These are phyloP conservation scores for Bryopsis sp. DNA, from an alignment of 139 green algal species.

Conservation along the genomic window DNA sequence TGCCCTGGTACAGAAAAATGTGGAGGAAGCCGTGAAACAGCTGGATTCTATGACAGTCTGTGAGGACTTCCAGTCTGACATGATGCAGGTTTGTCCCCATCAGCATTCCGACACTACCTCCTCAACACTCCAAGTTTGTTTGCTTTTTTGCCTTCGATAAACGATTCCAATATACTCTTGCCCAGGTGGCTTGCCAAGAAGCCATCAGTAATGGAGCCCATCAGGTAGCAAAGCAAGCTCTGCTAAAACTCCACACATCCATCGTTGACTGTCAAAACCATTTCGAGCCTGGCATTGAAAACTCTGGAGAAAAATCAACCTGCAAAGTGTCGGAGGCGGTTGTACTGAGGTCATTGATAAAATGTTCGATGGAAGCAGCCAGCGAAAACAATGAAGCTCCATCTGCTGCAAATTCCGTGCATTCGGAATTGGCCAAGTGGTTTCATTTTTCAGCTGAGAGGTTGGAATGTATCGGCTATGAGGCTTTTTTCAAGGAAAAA, in stretches of 20 bases:
- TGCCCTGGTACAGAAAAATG: background rate
- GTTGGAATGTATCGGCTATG: background rate
- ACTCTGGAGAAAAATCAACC: background rate
- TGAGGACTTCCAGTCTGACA: background rate
- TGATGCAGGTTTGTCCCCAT: background rate
- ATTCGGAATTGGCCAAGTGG: background rate
- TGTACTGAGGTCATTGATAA: background rate
- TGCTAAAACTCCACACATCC: background rate
- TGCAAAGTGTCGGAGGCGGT: background rate
- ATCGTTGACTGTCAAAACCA: background rate
- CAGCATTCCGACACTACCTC: background rate
- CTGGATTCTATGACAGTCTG: background rate
- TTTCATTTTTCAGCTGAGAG: background rate
- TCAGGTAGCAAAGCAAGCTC: background rate
- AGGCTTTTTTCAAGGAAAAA: background rate
- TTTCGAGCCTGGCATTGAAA: background rate
- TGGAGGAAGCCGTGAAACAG: constrained; percentile 4
- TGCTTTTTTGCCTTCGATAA: background rate
- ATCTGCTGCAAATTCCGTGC: background rate
- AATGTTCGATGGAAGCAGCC: background rate
- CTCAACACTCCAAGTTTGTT: background rate
- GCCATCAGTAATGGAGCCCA: background rate
- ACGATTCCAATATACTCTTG: background rate
- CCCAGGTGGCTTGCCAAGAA: background rate
- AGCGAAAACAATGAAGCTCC: background rate